Conservation (phyloP, 768 basidiomycete species). For the Termitomyces sp. region DNA sequence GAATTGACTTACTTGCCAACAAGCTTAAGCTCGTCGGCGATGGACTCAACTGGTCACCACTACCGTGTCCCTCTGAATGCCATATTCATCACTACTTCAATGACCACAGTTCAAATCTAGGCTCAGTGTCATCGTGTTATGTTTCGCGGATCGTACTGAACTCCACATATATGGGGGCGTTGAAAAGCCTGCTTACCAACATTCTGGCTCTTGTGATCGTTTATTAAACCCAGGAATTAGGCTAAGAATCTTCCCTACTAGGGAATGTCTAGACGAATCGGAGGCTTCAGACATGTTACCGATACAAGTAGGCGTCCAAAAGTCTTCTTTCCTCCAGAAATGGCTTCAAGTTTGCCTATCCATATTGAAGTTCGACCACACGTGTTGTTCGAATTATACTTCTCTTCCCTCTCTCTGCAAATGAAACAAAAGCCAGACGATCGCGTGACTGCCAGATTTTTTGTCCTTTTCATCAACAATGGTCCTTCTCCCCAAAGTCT, state of each 20-base stretch:
- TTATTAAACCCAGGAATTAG: not conserved
- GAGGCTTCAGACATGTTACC: not conserved
- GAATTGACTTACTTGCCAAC: too few species aligned
- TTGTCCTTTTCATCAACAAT: not conserved
- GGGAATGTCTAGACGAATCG: not conserved
- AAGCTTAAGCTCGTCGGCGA: too few species aligned
- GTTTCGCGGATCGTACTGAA: not conserved
- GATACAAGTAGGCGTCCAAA: not conserved
- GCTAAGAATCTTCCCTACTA: not conserved
- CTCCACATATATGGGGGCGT: too few species aligned
- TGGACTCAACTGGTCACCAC: too few species aligned
- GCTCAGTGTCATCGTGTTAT: not conserved
- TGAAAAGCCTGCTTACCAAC: not conserved
- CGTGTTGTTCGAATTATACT: not conserved
- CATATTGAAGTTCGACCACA: not conserved
- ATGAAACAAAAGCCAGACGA: not conserved
- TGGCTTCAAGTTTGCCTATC: not conserved
- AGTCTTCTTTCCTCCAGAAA: not conserved
- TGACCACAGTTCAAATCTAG: not conserved
- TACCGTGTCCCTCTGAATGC: not conserved
- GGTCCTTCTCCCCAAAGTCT: not conserved
- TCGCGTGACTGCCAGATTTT: not conserved
- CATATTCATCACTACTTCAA: not conserved
- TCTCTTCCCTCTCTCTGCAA: not conserved
- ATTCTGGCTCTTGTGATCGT: not conserved